A percentile compares a stretch with the other conserved stretches of the same genome.
Conservation (phyloP, 176 grass and related monocot genomes). For the maize (Zea mays) region Zm-B73-REFERENCE-NAM-5.0 NC_050097.1:219147501-219148000, state of each 20-base stretch:
- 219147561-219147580: constrained; percentile 96
- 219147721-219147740: constrained; percentile 97
- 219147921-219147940: constrained; percentile 50
- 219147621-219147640: background rate
- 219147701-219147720: constrained; percentile 91
- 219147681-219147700: constrained; percentile 84
- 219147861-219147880: background rate
- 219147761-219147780: background rate
- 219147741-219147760: constrained; percentile 85
- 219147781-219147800: background rate
- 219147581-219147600: constrained; percentile 62
- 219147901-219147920: constrained; percentile 5
- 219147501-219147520: constrained; percentile 80
- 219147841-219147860: background rate
- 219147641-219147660: background rate
- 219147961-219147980: constrained; percentile 98
- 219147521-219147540: constrained; percentile 80
- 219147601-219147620: background rate
- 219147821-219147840: background rate
- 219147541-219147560: constrained; percentile 77
- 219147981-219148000: constrained; percentile 91
- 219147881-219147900: background rate
- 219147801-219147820: background rate
- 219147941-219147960: constrained; percentile 83
- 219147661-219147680: constrained; percentile 49